Evolutionary conservation across 768 basidiomycete species (phyloP), one percentile per base, ranked within the genome.

Genomic region (Phanerodontia chrysosporium): DNA sequence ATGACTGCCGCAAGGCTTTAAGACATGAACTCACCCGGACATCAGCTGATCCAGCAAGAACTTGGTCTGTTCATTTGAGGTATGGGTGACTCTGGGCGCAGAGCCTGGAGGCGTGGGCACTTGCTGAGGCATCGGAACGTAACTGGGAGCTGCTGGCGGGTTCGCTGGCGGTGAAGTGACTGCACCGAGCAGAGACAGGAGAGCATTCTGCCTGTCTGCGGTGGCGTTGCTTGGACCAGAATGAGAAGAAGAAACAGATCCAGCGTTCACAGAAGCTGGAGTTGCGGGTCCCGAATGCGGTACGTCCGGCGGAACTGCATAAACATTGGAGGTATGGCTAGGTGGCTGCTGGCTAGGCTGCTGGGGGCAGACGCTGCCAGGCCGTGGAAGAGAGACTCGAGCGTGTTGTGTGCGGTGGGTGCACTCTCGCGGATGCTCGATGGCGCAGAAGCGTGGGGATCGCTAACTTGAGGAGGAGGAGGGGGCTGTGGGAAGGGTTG

Each of bases 21-120:
- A 10, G 61, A 62, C 35, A 58, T 28, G 60, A 16, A 78, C 87
- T 74, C 69, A 92, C 90, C 88, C 86, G 58, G 84, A 78, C 85
- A 93, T 89, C 60, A 93, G 76, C 68, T 91, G 88, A 64, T 93
- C 90, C 60, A 93, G 73, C 64, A 92, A 70, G 60, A 85, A 77
- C 74, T 91, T 90, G 58, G 86, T 85, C 69, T 89, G 87, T 61
- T 90, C 87, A 64, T 79, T 69, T 61, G 79, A 82, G 13, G 81
- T 78, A 78, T 14, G 85, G 76, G 67, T 84, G 73, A 62, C 80
- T 77, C 18, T 81, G 79, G 66, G 68, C 12, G 84, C 70, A 0
- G 80, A 82, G 1, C 81, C 79, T 25, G 89, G 89, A 12, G 88
- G 88, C 0, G 87, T 86, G 13, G 87, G 87, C 44, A 87, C 75